Evolutionary conservation across 1,284 basidiomycete genomes (phyloP).

Genomic region (Ceratobasidium sp.): DNA sequence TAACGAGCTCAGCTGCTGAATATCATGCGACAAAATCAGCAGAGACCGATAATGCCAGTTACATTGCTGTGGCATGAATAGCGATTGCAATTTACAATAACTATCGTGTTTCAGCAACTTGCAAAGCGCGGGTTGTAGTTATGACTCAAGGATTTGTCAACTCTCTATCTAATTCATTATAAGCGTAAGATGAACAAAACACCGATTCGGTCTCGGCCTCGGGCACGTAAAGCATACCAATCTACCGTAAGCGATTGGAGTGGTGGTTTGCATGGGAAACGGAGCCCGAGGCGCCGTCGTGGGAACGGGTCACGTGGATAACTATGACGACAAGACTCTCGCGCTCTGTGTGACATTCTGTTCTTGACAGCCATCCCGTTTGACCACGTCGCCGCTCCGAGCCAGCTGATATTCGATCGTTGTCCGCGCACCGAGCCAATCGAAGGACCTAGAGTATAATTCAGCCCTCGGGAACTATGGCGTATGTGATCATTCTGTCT

Average conservation of each 20-base stretch:
- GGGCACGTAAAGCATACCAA: neutral
- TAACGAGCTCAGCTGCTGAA: too few relatives aligned
- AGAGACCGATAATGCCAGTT: too few relatives aligned
- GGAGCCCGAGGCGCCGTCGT: neutral
- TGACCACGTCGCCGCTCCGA: slow-evolving; percentile 8
- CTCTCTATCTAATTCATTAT: too few relatives aligned
- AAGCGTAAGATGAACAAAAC: too few relatives aligned
- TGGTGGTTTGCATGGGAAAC: neutral
- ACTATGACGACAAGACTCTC: neutral
- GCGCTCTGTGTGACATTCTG: neutral
- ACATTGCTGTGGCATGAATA: too few relatives aligned
- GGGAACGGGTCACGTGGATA: neutral
- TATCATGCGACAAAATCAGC: too few relatives aligned
- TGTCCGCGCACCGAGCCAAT: neutral
- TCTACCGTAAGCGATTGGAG: neutral
- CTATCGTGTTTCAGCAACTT: too few relatives aligned
- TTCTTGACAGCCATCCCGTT: neutral
- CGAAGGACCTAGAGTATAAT: neutral
- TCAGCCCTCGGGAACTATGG: neutral
- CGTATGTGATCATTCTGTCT: neutral
- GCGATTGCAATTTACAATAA: too few relatives aligned
- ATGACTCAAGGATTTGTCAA: too few relatives aligned
- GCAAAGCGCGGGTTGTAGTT: too few relatives aligned
- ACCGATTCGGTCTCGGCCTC: neutral
- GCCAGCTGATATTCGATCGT: neutral